Evolutionary conservation across 306 rosid genomes (phyloP), one percentile per base, ranked within the genome.

Genomic region (Inga oerstediana): DNA sequence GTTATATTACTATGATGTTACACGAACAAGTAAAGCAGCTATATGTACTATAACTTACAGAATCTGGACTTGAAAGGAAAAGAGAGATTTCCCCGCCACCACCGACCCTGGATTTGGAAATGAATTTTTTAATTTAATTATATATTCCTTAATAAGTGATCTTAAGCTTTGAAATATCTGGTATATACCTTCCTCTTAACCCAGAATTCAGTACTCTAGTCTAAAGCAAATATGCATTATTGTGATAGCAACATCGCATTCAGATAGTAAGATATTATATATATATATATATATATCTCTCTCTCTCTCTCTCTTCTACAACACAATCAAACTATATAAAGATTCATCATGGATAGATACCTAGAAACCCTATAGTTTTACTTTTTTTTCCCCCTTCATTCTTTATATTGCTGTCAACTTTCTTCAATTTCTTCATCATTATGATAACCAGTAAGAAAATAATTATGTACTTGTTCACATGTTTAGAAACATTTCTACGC

Each of bases 191-290:
- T 62, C 39, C 20, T 19, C 70, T 30, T 65, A 65, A 65, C 41
- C 70, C 70, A 27, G 0, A 27, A 48, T 22, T 58, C 62, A 35
- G 20, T 27, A 46, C 52, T 81, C n/a, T 4, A 65, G 75, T 54
- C 52, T 13, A 48, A 48, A 48, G 52, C 52, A 48, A 8, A 32
- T 32, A 51, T 4, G 62, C 68, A 77, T 78, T 58, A 62, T 82
- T 62, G 61, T 78, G 69, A 62, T 17, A 78, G 79, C 82, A 45
- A 45, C 79, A 30, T 62, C 30, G 43, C 54, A 34, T 68, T 68
- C 35, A 34, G 37, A 14, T 44, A 59, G 52, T 45, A 78, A 71
- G 75, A 61, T 71, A 59, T 62, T 4, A 34, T 59, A 3, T 37
- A 37, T 35, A 0, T 37, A 10, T 37, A 17, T 52, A 52, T 16